phyloP scores from a whole-genome alignment of 495 filamentous ascomycete genomes.

The Talaromyces thailandensis region DNA sequence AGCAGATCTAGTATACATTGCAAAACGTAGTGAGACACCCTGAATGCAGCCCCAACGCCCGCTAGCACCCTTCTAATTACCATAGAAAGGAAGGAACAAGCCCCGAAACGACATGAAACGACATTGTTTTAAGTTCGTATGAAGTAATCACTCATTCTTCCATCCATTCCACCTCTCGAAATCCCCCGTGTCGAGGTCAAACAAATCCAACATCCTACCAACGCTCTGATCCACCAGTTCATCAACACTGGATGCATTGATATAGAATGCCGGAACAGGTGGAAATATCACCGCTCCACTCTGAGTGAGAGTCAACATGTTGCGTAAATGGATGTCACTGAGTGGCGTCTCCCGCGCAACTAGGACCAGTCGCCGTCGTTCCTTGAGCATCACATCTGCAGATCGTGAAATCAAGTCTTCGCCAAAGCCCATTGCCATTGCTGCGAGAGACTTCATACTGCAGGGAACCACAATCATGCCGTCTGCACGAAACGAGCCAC shows the following conservation, averaged over 20 bases:
- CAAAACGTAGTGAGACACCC: no score
- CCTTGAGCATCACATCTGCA: constrained; percentile 39
- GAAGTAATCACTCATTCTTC: constrained; percentile 13
- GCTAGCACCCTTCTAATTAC: no score
- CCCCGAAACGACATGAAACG: no score
- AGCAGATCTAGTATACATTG: no score
- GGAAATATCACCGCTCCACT: constrained; percentile 34
- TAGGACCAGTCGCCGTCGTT: constrained; percentile 29
- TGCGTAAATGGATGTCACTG: constrained; percentile 36
- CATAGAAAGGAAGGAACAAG: no score
- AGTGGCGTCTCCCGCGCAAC: constrained; percentile 36
- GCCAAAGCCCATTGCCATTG: constrained; percentile 20
- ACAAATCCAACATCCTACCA: constrained; percentile 35
- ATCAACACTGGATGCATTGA: constrained; percentile 21
- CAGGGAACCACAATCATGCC: constrained; percentile 34
- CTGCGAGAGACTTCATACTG: constrained; percentile 32
- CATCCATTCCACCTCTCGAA: constrained; percentile 34
- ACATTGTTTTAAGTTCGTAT: no score
- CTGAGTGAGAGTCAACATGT: constrained; percentile 31
- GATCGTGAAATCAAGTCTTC: constrained; percentile 39
- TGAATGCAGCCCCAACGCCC: no score
- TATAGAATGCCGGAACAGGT: constrained; percentile 35
- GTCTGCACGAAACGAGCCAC: constrained; percentile 27
- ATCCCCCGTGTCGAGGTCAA: constrained; percentile 32
- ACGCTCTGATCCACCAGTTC: constrained; percentile 35